A percentile compares a stretch with the other conserved stretches of the same genome.
phyloP scores from a whole-genome alignment of 805 yeast species.

The Myxozyma neotropica region DNA sequence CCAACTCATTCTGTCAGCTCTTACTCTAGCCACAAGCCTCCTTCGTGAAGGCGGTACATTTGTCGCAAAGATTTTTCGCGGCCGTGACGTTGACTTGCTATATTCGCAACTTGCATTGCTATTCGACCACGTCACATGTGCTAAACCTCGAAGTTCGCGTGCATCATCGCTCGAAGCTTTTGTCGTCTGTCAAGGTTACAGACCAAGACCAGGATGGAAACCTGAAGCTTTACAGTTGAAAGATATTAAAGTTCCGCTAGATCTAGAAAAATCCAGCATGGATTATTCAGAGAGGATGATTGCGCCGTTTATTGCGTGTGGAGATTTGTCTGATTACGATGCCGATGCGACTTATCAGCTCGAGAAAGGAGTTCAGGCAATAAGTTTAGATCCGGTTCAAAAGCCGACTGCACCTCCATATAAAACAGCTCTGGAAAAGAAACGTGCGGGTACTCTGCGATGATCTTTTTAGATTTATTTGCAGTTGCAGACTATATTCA shows the following conservation, averaged over 20 bases:
- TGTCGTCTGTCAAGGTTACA: conserved; percentile 86
- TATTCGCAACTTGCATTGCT: conserved; percentile 89
- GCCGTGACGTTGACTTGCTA: conserved; percentile 89
- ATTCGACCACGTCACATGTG: conserved; percentile 87
- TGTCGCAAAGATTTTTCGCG: conserved; percentile 95
- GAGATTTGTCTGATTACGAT: conserved; percentile 83
- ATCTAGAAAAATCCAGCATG: background rate
- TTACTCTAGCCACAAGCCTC: conserved; percentile 87
- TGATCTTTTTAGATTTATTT: background rate
- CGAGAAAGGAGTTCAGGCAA: conserved; percentile 46
- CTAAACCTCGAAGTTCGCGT: conserved; percentile 93
- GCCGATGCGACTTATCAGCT: conserved; percentile 89
- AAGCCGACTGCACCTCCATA: conserved; percentile 97
- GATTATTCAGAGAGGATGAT: conserved; percentile 63
- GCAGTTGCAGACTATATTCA: background rate
- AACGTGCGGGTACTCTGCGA: conserved; percentile 38
- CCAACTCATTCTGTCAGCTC: conserved; percentile 85
- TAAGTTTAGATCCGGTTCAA: conserved; percentile 87
- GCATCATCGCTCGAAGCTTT: conserved; percentile 94
- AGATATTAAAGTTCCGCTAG: conserved; percentile 1
- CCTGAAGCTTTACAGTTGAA: conserved; percentile 49
- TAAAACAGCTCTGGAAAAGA: conserved; percentile 76
- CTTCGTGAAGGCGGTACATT: conserved; percentile 88
- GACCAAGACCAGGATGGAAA: conserved; percentile 80
- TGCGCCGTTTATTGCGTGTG: conserved; percentile 95